phyloP scores from a whole-genome alignment of 345 rosid species.

The Populus ilicifolia region DNA sequence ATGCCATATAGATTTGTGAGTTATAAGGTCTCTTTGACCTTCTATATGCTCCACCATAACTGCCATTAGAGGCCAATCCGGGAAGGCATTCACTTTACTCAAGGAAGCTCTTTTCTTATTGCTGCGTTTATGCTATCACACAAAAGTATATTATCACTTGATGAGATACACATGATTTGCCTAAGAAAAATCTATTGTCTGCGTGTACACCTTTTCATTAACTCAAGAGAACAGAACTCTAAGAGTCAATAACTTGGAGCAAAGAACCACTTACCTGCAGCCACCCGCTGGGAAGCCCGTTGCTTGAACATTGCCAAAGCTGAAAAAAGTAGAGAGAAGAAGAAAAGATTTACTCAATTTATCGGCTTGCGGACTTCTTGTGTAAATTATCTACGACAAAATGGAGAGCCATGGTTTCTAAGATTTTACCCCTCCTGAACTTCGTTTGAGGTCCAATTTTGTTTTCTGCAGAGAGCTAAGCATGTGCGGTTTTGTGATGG shows the following conservation, averaged over 20 bases:
- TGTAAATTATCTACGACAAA: neutral
- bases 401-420: too few relatives aligned
- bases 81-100: conserved; percentile 51
- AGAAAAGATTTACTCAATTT: neutral
- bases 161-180: too few relatives aligned
- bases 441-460: conserved; percentile 25
- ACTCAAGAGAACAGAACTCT: too few relatives aligned
- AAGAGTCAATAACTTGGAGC: too few relatives aligned
- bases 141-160: neutral
- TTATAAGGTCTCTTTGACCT: conserved; percentile 64
- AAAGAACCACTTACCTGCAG: conserved; percentile 24
- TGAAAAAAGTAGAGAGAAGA: conserved; percentile 13
- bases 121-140: conserved; percentile 20
- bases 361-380: neutral
- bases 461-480: conserved; percentile 20
- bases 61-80: conserved; percentile 80
- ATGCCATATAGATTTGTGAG: conserved; percentile 70
- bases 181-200: too few relatives aligned
- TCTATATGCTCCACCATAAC: conserved; percentile 69
- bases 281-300: conserved; percentile 28
- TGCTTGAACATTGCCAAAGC: conserved; percentile 42
- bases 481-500: conserved; percentile 34
- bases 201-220: too few relatives aligned
- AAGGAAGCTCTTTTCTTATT: conserved; percentile 31
- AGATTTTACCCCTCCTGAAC: conserved; percentile 32